Evolutionary conservation across 495 filamentous ascomycete species (phyloP).

Genomic region (Aspergillus steynii): DNA sequence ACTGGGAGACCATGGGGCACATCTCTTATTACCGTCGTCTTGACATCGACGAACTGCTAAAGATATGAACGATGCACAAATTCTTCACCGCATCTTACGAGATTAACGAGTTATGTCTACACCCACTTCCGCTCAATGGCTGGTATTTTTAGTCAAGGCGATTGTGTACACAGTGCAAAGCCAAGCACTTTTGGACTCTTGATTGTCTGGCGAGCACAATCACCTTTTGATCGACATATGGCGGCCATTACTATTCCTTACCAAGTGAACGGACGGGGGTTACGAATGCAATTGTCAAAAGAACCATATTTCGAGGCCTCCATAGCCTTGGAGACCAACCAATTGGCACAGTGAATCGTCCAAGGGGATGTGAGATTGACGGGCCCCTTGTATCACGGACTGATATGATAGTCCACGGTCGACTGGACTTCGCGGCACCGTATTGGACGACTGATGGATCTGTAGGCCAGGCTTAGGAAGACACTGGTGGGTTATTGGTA

Average conservation of each 20-base stretch:
- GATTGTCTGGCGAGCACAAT: not conserved
- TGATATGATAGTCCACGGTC: not conserved
- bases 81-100: constrained; percentile 6
- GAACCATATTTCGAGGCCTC: not conserved
- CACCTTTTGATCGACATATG: not conserved
- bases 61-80: constrained; percentile 43
- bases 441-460: not conserved
- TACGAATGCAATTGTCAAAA: not conserved
- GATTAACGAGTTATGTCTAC: constrained; percentile 10
- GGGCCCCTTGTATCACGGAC: not conserved
- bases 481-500: not conserved
- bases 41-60: constrained; percentile 72
- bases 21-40: constrained; percentile 81
- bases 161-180: constrained; percentile 4
- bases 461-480: not conserved
- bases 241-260: not conserved
- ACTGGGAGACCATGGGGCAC: constrained; percentile 78
- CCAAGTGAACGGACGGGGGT: not conserved
- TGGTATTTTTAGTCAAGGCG: not conserved
- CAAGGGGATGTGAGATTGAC: not conserved
- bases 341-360: not conserved
- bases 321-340: not conserved
- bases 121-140: not conserved
- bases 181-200: not conserved
- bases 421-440: not conserved